These are phyloP conservation scores for Draba incana DNA, from an alignment of 345 rosid genomes.

Conservation along the genomic window DNA sequence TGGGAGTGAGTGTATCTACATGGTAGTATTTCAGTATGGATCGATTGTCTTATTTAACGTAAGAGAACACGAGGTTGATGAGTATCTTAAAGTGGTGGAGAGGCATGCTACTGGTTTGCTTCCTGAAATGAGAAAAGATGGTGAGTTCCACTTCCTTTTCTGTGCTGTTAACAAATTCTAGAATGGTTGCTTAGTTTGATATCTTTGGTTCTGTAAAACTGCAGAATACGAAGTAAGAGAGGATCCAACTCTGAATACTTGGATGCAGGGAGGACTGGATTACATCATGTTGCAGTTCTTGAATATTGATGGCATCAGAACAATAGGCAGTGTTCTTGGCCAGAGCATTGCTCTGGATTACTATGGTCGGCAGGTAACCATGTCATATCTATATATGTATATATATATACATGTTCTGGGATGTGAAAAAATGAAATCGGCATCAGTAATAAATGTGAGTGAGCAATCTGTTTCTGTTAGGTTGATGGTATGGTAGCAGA, in stretches of 20 bases:
- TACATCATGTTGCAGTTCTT: conserved; percentile 86
- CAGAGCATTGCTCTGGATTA: conserved; percentile 97
- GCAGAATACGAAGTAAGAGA: conserved; percentile 95
- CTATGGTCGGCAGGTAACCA: conserved; percentile 90
- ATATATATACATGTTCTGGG: conserved; percentile 2
- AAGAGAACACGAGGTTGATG: conserved; percentile 78
- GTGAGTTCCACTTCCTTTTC: conserved; percentile 47
- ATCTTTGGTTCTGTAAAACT: conserved; percentile 39
- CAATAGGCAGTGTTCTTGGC: conserved; percentile 92
- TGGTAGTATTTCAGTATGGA: conserved; percentile 94
- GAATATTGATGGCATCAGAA: conserved; percentile 87
- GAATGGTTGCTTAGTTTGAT: background rate
- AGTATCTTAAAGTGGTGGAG: conserved; percentile 80
- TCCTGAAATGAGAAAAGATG: conserved; percentile 94
- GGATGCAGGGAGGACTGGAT: conserved; percentile 96
- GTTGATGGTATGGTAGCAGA: conserved; percentile 99
- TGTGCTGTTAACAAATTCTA: background rate
- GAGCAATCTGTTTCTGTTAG: conserved; percentile 45
- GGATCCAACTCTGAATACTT: conserved; percentile 65
- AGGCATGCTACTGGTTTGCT: conserved; percentile 88
- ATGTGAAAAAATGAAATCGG: conserved; percentile 10
- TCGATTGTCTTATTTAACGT: conserved; percentile 92
- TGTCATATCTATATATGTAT: conserved; percentile 6
- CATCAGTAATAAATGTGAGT: background rate
- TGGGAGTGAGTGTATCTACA: conserved; percentile 78